These are phyloP conservation scores for Magnaporthiopsis incrustans DNA, from an alignment of 2,329 filamentous ascomycete species.

Conservation along the genomic window DNA sequence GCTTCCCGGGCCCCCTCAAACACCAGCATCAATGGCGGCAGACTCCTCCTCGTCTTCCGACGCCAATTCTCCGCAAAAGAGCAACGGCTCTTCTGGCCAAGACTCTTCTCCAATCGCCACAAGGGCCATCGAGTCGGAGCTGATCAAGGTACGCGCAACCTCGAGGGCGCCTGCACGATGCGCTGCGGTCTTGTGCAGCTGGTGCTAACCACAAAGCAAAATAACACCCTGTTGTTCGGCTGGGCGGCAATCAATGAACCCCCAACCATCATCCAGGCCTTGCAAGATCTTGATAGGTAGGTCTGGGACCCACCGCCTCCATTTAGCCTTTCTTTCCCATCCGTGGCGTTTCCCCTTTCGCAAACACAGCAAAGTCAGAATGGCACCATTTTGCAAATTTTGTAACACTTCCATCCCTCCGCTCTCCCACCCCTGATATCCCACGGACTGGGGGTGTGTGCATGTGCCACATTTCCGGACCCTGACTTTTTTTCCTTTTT, in stretches of 20 bases:
- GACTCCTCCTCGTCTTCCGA: not conserved
- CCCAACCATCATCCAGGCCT: not conserved
- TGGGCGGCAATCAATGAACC: not conserved
- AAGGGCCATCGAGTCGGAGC: conserved; percentile 2
- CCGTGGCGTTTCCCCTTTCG: not conserved
- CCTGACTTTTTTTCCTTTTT: not conserved
- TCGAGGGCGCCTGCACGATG: not conserved
- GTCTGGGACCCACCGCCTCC: not conserved
- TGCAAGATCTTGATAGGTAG: conserved; percentile 6
- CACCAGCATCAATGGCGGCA: not conserved
- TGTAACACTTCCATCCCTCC: not conserved
- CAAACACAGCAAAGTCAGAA: not conserved
- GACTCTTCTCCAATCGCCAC: not conserved
- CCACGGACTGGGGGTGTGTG: not conserved
- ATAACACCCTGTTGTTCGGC: not conserved
- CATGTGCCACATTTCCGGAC: conserved; percentile 3
- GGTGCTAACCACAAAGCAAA: not conserved
- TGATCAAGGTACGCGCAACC: conserved; percentile 4
- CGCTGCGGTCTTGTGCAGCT: not conserved
- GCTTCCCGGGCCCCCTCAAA: too few relatives aligned
- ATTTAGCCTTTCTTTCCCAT: not conserved
- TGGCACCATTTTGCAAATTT: conserved; percentile 4
- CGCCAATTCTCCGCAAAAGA: not conserved
- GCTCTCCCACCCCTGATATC: not conserved
- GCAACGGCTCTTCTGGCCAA: not conserved